phyloP scores from a whole-genome alignment of 139 green algal species.

The Tetradesmus lagerheimii region DNA sequence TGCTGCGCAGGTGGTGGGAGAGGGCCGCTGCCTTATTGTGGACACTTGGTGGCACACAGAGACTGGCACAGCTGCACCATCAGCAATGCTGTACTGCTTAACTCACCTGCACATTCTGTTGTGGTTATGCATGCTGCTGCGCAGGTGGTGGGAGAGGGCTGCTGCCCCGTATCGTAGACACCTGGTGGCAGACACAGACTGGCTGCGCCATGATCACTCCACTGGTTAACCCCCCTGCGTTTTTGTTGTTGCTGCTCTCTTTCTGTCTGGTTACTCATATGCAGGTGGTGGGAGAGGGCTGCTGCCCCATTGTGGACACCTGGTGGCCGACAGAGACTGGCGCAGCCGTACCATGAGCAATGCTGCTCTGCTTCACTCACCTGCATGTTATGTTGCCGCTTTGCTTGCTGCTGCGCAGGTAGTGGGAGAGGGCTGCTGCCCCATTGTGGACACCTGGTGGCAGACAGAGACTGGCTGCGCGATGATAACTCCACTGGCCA shows the following conservation, averaged over 20 bases:
- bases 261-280: background rate
- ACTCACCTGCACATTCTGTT: constrained; percentile 52
- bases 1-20: constrained; percentile 55
- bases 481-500: constrained; percentile 91
- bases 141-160: constrained; percentile 62
- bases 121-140: background rate
- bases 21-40: constrained; percentile 84
- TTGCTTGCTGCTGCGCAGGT: constrained; percentile 7
- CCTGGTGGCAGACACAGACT: constrained; percentile 98
- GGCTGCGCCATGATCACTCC: constrained; percentile 92
- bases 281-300: constrained; percentile 60
- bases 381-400: constrained; percentile 56
- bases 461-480: constrained; percentile 97
- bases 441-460: constrained; percentile 98
- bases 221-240: too few relatives aligned
- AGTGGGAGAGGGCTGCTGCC: constrained; percentile 73
- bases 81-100: background rate
- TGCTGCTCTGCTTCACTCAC: background rate
- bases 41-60: constrained; percentile 99
- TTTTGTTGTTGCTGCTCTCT: too few relatives aligned
- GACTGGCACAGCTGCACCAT: too few relatives aligned
- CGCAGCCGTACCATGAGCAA: too few relatives aligned
- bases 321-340: constrained; percentile 98
- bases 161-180: constrained; percentile 93
- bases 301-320: constrained; percentile 95